These are phyloP conservation scores for Centrapalus pauciflorus DNA, from an alignment of 129 eudicot genomes.

Conservation along the genomic window DNA sequence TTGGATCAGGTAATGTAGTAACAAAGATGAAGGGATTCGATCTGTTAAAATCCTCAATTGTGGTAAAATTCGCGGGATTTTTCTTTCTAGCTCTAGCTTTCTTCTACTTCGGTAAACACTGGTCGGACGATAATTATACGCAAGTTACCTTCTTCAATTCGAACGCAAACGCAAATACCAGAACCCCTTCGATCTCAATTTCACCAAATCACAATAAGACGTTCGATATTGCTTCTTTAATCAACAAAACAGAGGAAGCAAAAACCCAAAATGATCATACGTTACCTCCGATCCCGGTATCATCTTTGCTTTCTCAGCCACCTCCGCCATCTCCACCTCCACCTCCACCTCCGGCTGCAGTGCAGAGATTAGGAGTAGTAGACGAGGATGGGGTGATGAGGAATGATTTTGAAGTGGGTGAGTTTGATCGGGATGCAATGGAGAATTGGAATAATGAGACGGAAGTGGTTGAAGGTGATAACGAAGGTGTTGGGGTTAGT, in stretches of 20 bases:
- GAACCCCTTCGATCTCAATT: constrained; percentile 36
- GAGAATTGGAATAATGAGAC: constrained; percentile 55
- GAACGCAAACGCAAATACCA: constrained; percentile 22
- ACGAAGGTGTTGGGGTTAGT: constrained; percentile 21
- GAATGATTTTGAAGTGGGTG: constrained; percentile 80
- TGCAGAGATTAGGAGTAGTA: constrained; percentile 68
- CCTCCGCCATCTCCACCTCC: constrained; percentile 16
- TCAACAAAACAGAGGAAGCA: constrained; percentile 29
- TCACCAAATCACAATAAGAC: constrained; percentile 61
- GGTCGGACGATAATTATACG: constrained; percentile 38
- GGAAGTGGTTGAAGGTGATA: constrained; percentile 30
- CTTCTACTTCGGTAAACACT: constrained; percentile 66
- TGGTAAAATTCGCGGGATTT: constrained; percentile 38
- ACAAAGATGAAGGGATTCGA: constrained; percentile 41
- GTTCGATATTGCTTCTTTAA: constrained; percentile 30
- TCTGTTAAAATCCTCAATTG: constrained; percentile 44
- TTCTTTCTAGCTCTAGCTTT: constrained; percentile 46
- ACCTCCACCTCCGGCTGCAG: constrained; percentile 49
- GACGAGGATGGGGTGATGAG: constrained; percentile 80
- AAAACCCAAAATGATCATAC: constrained; percentile 2
- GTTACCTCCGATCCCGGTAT: constrained; percentile 13
- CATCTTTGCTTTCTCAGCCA: not conserved
- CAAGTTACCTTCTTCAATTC: constrained; percentile 44
- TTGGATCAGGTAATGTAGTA: constrained; percentile 19
- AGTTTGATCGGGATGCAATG: constrained; percentile 47